Evolutionary conservation across 441 rosid species (phyloP).

Genomic region (Aleurites moluccanus): DNA sequence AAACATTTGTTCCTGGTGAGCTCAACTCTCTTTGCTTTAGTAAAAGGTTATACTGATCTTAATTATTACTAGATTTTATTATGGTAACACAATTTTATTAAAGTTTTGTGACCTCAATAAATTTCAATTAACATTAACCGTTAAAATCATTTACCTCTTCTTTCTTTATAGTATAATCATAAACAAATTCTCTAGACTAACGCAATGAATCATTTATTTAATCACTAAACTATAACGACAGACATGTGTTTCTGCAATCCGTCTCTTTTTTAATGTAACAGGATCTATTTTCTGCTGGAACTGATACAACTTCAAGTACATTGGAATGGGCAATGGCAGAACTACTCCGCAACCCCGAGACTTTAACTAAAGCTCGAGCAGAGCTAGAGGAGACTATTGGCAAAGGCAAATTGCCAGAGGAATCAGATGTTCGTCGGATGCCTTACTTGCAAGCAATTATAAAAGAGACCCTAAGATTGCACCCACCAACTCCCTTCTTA

Average conservation of each 20-base stretch:
- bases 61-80: no score
- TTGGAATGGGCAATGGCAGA: slow-evolving; percentile 77
- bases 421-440: slow-evolving; percentile 22
- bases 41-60: no score
- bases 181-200: no score
- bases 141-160: no score
- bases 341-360: slow-evolving; percentile 43
- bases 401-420: slow-evolving; percentile 23
- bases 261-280: neutral
- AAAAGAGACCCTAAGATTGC: slow-evolving; percentile 32
- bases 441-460: slow-evolving; percentile 32
- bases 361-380: slow-evolving; percentile 19
- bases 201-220: no score
- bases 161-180: no score
- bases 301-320: slow-evolving; percentile 58
- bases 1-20: slow-evolving; percentile 28
- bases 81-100: no score
- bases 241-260: no score
- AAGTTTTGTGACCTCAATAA: no score
- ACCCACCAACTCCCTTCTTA: slow-evolving; percentile 29
- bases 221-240: no score
- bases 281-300: slow-evolving; percentile 38
- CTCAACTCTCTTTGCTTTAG: neutral
- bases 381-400: slow-evolving; percentile 31
- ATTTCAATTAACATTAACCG: no score